Evolutionary conservation across 2,329 filamentous ascomycete genomes (phyloP), one percentile per base, ranked within the genome.

Genomic region (Trichoderma sp.): DNA sequence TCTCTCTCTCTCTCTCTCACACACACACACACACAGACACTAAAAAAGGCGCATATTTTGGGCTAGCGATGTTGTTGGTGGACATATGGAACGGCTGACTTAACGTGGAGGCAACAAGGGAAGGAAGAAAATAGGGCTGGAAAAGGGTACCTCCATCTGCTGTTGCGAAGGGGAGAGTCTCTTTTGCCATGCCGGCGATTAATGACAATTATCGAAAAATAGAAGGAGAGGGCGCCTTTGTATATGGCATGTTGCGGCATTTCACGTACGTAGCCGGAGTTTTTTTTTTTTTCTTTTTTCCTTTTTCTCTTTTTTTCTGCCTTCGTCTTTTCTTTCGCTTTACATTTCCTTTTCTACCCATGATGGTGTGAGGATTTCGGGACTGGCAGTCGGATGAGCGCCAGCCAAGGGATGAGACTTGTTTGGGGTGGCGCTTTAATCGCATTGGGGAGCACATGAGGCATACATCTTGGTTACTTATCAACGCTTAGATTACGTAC

Each of bases 191-290:
- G 39, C 6, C 12, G 27, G 59, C 52, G 39, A 58, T 22, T 56
- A 42, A 64, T 60, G 52, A 58, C 64, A 17, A 53, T 57, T 29
- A 57, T 25, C 48, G 50, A 12, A 48, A 56, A 59, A 56, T 63
- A 71, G 68, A 42, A 19, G 50, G 59, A 54, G 67, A 57, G 29
- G 67, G 68, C 61, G 69, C 59, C 64, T 71, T 69, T 71, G 68
- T 67, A 71, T 72, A 72, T 70, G 68, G 64, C 71, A 71, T 71
- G 65, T 72, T 67, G 65, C 58, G 58, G 64, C 64, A 68, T 68
- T 69, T 69, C 64, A 67, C 52, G 48, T 67, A 67, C 45, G 64
- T 48, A 68, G 66, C 66, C 66, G 66, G 66, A 68, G 66, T 68
- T 60, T 64, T 58, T 45, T 52, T 9, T 35, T 63, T 48, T 29